Conservation (phyloP, 768 basidiomycete species). For the Neoboletus subvelutipes region DNA sequence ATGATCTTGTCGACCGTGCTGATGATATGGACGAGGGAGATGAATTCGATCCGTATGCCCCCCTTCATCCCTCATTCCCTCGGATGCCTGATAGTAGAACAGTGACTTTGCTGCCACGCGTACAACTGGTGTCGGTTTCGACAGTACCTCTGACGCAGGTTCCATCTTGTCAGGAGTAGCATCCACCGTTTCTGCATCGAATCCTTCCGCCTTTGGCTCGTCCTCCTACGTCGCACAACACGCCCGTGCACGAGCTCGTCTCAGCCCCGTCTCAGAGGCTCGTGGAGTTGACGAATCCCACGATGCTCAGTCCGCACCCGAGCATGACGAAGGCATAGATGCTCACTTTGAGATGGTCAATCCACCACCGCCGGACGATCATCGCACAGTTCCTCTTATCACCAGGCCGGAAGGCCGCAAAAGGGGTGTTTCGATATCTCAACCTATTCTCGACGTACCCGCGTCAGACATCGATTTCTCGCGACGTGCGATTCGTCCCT, state of each 20-base stretch:
- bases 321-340: constrained; percentile 34
- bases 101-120: constrained; percentile 72
- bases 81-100: neutral
- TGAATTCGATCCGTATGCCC: constrained; percentile 76
- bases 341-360: constrained; percentile 57
- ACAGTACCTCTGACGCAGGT: constrained; percentile 60
- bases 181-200: constrained; percentile 51
- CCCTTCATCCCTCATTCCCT: constrained; percentile 3
- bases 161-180: constrained; percentile 57
- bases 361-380: constrained; percentile 34
- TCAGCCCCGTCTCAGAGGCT: constrained; percentile 66
- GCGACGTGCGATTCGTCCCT: constrained; percentile 48
- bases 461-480: constrained; percentile 43
- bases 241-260: constrained; percentile 42
- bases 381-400: constrained; percentile 17
- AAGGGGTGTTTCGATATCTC: constrained; percentile 30
- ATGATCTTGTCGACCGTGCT: constrained; percentile 48
- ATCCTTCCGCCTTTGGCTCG: constrained; percentile 53
- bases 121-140: constrained; percentile 47
- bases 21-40: constrained; percentile 63
- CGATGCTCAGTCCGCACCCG: constrained; percentile 24
- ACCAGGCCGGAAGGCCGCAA: constrained; percentile 29
- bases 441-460: constrained; percentile 18
- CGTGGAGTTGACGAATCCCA: constrained; percentile 32
- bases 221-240: constrained; percentile 41